Evolutionary conservation across 2,329 filamentous ascomycete species (phyloP), one percentile per base, ranked within the genome.

Genomic region (Didymella sp.): DNA sequence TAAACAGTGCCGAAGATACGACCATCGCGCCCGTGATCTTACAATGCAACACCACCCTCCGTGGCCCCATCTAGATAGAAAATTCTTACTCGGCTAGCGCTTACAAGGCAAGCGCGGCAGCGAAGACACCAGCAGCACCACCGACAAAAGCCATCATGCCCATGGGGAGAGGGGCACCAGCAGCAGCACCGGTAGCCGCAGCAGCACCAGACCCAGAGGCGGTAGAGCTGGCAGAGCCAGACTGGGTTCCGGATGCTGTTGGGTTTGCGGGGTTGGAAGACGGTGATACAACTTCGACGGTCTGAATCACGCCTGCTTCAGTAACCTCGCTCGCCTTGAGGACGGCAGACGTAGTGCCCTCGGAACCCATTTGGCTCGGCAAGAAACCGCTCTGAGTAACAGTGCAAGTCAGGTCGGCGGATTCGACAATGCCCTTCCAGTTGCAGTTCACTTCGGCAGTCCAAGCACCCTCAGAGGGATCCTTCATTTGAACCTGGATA

Each of bases 31-130:
- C 42, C 24, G 43, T 51, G 37, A 48, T 31, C 24, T 54, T 46
- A 38, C 51, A 40, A 51, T 48, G 37, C 54, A 51, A 56, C 41
- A 47, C 30, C 54, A 56, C n/a, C 15, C 28, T 37, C 47, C 35
- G 47, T 47, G 35, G 42, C 37, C 54, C 48, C 54, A 44, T 48
- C 30, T 22, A 13, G 42, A 42, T n/a, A 28, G n/a, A 38, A 52
- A 25, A 15, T 25, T 40, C 21, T 52, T 30, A 48, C 54, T n/a
- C 19, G 44, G 27, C 38, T 52, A 57, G 54, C 15, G 33, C 43
- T 58, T 64, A 72, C 40, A 71, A 54, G 17, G 64, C 68, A 51
- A 73, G 51, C 22, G 63, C 68, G 19, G 64, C 67, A 45, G 60
- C 67, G 19, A 70, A 43, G 3, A 67, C 44, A 49, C 67, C 67